Base-by-base conservation (phyloP, 352 stramenopile species). In the Pythium aristosporum region DNA sequence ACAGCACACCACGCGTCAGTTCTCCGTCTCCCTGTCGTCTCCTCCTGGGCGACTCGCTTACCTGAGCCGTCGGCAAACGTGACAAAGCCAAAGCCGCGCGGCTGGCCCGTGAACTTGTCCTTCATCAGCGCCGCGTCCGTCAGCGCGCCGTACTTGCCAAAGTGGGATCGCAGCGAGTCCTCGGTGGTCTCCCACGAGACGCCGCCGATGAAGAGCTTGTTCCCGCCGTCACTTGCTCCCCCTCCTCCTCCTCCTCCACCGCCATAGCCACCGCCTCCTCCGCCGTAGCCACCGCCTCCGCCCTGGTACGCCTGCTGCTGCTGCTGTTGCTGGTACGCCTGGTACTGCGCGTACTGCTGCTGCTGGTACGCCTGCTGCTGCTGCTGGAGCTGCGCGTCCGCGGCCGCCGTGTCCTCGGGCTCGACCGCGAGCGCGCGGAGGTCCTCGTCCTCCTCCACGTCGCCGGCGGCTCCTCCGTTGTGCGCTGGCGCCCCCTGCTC, bases 141-240 rank as follows among this genome's bases (percentile, higher is more conserved):
- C 10, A 98, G 74, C 56, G 69, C 69, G 32, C 91, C 91, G 61
- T 94, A 97, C 71, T 95, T 94, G 70, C 82, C 74, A 67, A 98
- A 98, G 54, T 98, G 85, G 54, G 80, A 71, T 28, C 84, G 85
- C 58, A 98, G 67, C n/a, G 79, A 81, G 50, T 97, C 91, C 60
- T 98, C 91, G n/a, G 88, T 96, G n/a, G 91, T 98, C 58, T 97
- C 86, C 91, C 91, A 98, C 43, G 83, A 92, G 34, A 98, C 84
- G 18, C 91, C 91, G 46, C 91, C 91, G 60, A 97, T 88, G 62
- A 98, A 98, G 18, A 97, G 80, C 70, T 98, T 98, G 79, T 69
- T 34, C 63, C 64, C 16, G 47, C 57, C 55, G 34, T 48, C 66
- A 11, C 44, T 28, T 30, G 10, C 46, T 25, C n/a, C n/a, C 12